phyloP scores from a whole-genome alignment of 345 rosid species.

The Geranium rotundifolium region DNA sequence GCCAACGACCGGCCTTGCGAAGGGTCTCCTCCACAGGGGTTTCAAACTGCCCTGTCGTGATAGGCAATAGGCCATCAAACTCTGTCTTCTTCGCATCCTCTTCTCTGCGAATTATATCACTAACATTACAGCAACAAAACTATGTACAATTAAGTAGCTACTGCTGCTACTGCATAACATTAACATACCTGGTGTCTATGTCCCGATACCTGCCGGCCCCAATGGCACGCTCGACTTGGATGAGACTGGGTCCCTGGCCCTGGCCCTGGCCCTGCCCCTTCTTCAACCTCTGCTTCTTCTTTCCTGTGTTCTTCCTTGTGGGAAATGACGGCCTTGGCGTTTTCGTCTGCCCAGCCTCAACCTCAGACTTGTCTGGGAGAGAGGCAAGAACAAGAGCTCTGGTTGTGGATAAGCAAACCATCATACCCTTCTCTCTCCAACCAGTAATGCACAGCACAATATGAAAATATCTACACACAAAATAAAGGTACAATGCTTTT shows the following conservation, averaged over 20 bases:
- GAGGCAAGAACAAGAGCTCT: no score
- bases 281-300: constrained; percentile 5
- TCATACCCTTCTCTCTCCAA: no score
- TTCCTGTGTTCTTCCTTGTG: no score
- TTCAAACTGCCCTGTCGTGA: constrained; percentile 33
- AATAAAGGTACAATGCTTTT: no score
- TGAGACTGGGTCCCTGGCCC: constrained; percentile 26
- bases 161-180: no score
- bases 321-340: no score
- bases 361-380: no score
- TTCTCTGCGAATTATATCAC: constrained; percentile 19
- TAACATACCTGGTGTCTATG: constrained; percentile 33
- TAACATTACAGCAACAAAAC: not conserved
- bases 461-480: no score
- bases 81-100: constrained; percentile 29
- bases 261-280: constrained; percentile 2
- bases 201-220: constrained; percentile 80
- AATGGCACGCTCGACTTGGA: constrained; percentile 62
- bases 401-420: no score
- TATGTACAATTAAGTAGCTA: not conserved
- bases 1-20: constrained; percentile 61
- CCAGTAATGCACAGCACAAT: no score
- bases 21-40: constrained; percentile 51
- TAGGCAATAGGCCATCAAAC: constrained; percentile 37
- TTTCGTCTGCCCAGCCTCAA: no score